Base-by-base conservation (phyloP, 2,329 filamentous ascomycete genomes). In the Davidsoniella virescens region DNA sequence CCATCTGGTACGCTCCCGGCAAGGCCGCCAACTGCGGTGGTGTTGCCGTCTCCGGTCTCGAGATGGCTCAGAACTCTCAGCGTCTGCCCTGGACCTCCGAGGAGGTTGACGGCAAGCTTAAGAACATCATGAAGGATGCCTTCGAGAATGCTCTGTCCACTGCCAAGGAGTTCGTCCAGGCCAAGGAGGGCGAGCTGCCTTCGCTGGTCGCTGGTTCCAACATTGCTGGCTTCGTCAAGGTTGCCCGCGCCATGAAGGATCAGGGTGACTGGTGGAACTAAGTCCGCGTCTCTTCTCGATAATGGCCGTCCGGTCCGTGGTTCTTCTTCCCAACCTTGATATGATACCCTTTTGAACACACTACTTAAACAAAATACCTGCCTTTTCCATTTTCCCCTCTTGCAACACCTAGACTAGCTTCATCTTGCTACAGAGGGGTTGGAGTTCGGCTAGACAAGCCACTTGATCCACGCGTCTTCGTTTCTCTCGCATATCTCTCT, bases 11-110 rank as follows among this genome's bases (percentile, higher is more conserved):
- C 67, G 92, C 84, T 16, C 90, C 90, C 47, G 90, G 87, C 59
- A 96, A 96, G 78, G 92, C 92, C 29, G 86, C 90, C 70, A 96
- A 96, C 73, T 87, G 87, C 58, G 92, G 92, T 66, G 92, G 92
- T 74, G 92, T 96, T 52, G 92, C 92, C 52, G 92, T 98, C 39
- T 94, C 87, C 2, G 92, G 92, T 59, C 79, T 98, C 42, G 92
- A 98, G 76, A 98, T 98, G 92, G 88, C 90, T 6, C 92, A 98
- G 78, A 96, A 98, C 78, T 90, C 83, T 57, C 69, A 82, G 67
- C 82, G 90, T 54, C 73, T 95, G 57, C 76, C 70, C 62, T 98
- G 92, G 92, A 84, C 85, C 25, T 62, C 73, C 44, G 84, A 94
- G 72, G 84, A 94, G 72, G 92, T 96, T 57, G 90, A 96, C 68